Percentiles rank a stretch among this genome's conserved stretches.
phyloP scores from a whole-genome alignment of 2,329 filamentous ascomycete species.

The Penicillium sclerotigenum region DNA sequence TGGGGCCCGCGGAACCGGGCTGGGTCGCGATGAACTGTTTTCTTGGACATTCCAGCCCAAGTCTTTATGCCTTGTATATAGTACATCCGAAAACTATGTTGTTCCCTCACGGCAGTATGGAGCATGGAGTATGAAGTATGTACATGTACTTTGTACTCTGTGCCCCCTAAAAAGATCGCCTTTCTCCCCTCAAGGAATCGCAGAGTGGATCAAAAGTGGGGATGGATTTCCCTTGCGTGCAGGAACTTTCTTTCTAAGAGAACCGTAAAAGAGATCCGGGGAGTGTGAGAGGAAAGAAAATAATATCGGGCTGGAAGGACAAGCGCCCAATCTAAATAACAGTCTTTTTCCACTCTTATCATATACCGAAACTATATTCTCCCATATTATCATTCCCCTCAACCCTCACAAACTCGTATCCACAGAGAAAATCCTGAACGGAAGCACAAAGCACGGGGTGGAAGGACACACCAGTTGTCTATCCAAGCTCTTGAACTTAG shows the following conservation, averaged over 20 bases:
- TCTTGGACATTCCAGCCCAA: not conserved
- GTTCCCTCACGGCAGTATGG: not conserved
- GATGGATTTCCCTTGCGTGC: not conserved
- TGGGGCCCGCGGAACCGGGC: not conserved
- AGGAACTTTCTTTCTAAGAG: not conserved
- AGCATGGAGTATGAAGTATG: not conserved
- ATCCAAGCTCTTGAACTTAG: constrained; percentile 57
- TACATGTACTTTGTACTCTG: not conserved
- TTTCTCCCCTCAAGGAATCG: not conserved
- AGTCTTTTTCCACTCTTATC: not conserved
- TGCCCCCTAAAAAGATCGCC: not conserved
- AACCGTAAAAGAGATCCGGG: not conserved
- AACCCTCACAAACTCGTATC: constrained; percentile 1
- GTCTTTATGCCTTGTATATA: not conserved
- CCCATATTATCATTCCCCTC: not conserved
- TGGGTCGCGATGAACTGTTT: not conserved
- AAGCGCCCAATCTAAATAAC: not conserved
- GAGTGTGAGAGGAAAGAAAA: not conserved
- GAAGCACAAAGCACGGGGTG: constrained; percentile 45
- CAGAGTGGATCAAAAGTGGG: not conserved
- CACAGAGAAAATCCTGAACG: constrained; percentile 29
- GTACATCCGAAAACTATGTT: too few relatives aligned
- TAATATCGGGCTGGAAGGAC: not conserved
- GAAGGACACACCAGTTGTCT: constrained; percentile 57
- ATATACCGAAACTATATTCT: not conserved